Conservation (phyloP, 73 alveolate species). For the Tetrahymena malaccensis region DNA sequence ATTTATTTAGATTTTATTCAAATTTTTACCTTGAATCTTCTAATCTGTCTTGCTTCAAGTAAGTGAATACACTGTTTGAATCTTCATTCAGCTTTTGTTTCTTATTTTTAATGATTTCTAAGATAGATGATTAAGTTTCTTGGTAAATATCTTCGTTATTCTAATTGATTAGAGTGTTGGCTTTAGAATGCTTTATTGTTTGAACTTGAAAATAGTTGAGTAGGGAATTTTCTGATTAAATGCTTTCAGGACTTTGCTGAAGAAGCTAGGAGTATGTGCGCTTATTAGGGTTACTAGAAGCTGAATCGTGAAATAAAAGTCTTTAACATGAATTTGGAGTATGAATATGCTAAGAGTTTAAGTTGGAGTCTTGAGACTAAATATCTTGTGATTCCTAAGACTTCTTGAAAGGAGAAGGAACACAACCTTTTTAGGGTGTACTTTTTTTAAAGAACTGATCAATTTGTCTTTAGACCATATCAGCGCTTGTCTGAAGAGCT, state of each 20-base stretch:
- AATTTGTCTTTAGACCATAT: not conserved
- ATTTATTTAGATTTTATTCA: not conserved
- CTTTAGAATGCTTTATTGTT: not conserved
- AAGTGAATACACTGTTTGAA: not conserved
- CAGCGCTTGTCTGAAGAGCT: not conserved
- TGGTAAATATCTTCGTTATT: not conserved
- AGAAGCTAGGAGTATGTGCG: not conserved
- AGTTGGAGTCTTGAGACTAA: not conserved
- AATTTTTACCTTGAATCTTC: not conserved
- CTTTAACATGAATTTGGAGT: not conserved
- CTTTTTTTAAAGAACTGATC: not conserved
- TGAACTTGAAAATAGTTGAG: not conserved
- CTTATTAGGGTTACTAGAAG: not conserved
- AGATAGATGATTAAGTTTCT: not conserved
- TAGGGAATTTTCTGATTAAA: not conserved
- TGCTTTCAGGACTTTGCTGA: not conserved
- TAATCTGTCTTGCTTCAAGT: not conserved
- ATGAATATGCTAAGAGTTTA: not conserved
- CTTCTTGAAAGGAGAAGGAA: not conserved
- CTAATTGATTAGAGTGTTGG: not conserved
- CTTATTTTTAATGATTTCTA: not conserved
- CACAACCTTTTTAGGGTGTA: not conserved
- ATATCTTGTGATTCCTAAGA: not conserved
- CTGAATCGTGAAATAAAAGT: not conserved
- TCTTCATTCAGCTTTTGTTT: not conserved